These are phyloP conservation scores for Chlamydomonas sp. DNA, from an alignment of 139 green algal species.

Conservation along the genomic window DNA sequence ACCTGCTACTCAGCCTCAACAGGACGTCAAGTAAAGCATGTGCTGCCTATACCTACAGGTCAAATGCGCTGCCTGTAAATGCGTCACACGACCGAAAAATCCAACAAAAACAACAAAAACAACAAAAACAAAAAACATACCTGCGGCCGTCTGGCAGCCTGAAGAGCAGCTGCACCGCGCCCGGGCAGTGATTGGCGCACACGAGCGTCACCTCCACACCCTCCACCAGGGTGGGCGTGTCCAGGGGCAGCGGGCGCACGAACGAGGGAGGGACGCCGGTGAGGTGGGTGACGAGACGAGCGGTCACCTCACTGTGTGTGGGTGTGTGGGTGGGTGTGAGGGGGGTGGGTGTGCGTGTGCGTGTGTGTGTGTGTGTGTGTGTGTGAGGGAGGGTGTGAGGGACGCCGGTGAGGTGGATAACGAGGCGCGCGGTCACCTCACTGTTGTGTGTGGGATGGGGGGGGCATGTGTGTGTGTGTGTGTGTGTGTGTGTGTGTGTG, in stretches of 20 bases:
- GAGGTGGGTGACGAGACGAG: constrained; percentile 42
- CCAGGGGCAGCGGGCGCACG: constrained; percentile 41
- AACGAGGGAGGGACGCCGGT: constrained; percentile 32
- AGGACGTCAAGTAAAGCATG: too few relatives aligned
- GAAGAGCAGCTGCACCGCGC: constrained; percentile 71
- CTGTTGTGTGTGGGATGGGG: too few relatives aligned
- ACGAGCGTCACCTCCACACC: constrained; percentile 65
- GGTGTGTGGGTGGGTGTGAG: too few relatives aligned
- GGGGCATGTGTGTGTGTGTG: too few relatives aligned
- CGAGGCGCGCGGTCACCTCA: constrained; percentile 50
- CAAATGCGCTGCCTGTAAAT: too few relatives aligned
- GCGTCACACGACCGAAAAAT: neutral
- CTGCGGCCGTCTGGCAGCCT: constrained; percentile 29
- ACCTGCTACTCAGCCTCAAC: too few relatives aligned
- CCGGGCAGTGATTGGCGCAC: constrained; percentile 78
- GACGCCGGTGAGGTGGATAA: constrained; percentile 47
- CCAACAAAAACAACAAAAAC: neutral
- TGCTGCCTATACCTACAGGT: too few relatives aligned
- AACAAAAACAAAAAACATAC: neutral
- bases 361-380: too few relatives aligned
- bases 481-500: too few relatives aligned
- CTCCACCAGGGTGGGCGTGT: constrained; percentile 12
- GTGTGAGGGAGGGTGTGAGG: too few relatives aligned
- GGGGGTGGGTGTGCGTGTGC: too few relatives aligned
- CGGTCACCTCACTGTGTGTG: constrained; percentile 57